A percentile compares a stretch with the other conserved stretches of the same genome.
Evolutionary conservation across 1,139 yeast species (phyloP).

Genomic region (Taphrina flavorubra): DNA sequence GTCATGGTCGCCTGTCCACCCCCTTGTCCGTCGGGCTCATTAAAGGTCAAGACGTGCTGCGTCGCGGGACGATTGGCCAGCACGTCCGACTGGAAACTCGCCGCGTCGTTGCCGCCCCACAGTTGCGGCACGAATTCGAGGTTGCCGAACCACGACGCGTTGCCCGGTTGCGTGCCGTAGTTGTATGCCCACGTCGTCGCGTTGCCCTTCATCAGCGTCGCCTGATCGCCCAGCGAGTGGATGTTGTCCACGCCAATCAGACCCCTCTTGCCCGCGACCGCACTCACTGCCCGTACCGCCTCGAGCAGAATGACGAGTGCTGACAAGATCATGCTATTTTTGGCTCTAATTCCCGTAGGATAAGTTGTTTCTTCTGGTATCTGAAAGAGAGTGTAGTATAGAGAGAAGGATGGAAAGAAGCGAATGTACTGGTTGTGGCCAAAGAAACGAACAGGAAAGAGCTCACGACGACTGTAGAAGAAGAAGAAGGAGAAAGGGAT

Average conservation of each 20-base stretch:
- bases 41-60: slow-evolving; percentile 31
- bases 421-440: neutral
- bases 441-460: neutral
- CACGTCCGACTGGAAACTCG: slow-evolving; percentile 16
- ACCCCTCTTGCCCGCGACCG: slow-evolving; percentile 30
- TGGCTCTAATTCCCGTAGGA: no score
- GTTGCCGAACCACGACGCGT: slow-evolving; percentile 24
- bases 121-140: slow-evolving; percentile 34
- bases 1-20: slow-evolving; percentile 34
- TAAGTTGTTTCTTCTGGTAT: no score
- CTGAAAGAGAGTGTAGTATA: neutral
- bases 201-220: slow-evolving; percentile 19
- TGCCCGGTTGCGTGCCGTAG: slow-evolving; percentile 30
- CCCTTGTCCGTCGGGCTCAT: slow-evolving; percentile 36
- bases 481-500: neutral
- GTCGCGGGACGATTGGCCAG: slow-evolving; percentile 19
- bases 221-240: slow-evolving; percentile 28
- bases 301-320: neutral
- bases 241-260: slow-evolving; percentile 30
- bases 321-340: neutral
- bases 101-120: slow-evolving; percentile 33
- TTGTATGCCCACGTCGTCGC: slow-evolving; percentile 39
- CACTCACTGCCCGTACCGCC: neutral
- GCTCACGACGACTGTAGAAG: neutral
- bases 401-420: neutral